Conservation (phyloP, 139 green algal species). For the Spirogloea muscicola region DNA sequence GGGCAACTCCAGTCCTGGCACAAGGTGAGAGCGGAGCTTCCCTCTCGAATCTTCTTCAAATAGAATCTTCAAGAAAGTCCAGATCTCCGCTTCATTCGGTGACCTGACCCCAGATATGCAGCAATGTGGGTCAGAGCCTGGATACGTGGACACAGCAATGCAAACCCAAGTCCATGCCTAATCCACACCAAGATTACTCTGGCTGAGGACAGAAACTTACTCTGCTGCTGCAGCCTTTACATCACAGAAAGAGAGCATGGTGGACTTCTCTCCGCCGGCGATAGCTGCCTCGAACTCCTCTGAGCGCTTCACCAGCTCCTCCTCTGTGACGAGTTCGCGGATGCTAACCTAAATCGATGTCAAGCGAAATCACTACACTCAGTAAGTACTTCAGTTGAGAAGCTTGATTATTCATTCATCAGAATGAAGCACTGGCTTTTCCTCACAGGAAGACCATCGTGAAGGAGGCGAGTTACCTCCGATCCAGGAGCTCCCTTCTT, state of each 20-base stretch:
- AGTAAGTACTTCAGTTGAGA: not conserved
- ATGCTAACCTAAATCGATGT: slow-evolving; percentile 16
- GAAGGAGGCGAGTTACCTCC: slow-evolving; percentile 3
- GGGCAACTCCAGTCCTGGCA: not conserved
- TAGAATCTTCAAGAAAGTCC: slow-evolving; percentile 83
- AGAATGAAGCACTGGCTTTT: not conserved
- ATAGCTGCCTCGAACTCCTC: slow-evolving; percentile 78
- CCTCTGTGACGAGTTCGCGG: slow-evolving; percentile 71
- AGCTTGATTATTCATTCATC: not conserved
- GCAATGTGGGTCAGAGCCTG: not conserved
- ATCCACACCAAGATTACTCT: not conserved
- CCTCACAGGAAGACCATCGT: not conserved
- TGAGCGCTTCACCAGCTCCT: slow-evolving; percentile 55
- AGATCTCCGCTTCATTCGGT: slow-evolving; percentile 85
- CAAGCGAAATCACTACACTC: not conserved
- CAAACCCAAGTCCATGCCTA: not conserved
- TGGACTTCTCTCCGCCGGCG: slow-evolving; percentile 57
- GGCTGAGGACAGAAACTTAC: not conserved
- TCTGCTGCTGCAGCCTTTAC: slow-evolving; percentile 18
- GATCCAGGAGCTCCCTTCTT: slow-evolving; percentile 4
- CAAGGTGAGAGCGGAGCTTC: slow-evolving; percentile 76
- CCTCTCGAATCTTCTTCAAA: slow-evolving; percentile 80
- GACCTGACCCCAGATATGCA: slow-evolving; percentile 1
- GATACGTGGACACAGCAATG: not conserved
- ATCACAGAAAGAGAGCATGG: slow-evolving; percentile 71